These are phyloP conservation scores for Fusarium compactum DNA, from an alignment of 2,329 filamentous ascomycete genomes.

Conservation along the genomic window DNA sequence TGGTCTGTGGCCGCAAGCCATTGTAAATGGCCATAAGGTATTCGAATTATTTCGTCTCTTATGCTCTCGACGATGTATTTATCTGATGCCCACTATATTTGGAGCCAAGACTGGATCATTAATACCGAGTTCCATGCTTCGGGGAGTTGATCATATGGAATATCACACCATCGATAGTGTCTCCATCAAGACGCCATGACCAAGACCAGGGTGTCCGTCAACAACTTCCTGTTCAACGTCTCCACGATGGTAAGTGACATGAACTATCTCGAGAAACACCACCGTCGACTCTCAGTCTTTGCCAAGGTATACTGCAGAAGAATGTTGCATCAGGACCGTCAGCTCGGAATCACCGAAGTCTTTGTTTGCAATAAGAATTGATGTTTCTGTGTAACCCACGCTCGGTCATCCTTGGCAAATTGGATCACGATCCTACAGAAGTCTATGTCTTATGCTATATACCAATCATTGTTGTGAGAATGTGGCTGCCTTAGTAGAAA, in stretches of 20 bases:
- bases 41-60: not conserved
- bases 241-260: not conserved
- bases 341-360: constrained; percentile 28
- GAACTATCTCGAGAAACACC: not conserved
- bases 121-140: constrained; percentile 8
- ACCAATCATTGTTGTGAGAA: constrained; percentile 18
- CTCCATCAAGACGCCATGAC: constrained; percentile 5
- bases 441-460: not conserved
- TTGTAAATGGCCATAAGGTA: not conserved
- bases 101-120: not conserved
- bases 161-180: constrained; percentile 13
- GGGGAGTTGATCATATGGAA: constrained; percentile 33
- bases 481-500: constrained; percentile 21
- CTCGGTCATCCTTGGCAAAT: constrained; percentile 14
- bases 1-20: constrained; percentile 34
- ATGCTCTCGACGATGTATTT: not conserved
- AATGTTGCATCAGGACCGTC: constrained; percentile 11
- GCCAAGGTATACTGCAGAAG: not conserved
- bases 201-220: not conserved
- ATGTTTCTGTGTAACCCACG: not conserved
- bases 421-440: not conserved
- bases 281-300: not conserved
- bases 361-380: not conserved
- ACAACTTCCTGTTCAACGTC: not conserved
- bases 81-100: not conserved